Conservation (phyloP, 2,329 filamentous ascomycete genomes). For the Colletotrichum sp. region DNA sequence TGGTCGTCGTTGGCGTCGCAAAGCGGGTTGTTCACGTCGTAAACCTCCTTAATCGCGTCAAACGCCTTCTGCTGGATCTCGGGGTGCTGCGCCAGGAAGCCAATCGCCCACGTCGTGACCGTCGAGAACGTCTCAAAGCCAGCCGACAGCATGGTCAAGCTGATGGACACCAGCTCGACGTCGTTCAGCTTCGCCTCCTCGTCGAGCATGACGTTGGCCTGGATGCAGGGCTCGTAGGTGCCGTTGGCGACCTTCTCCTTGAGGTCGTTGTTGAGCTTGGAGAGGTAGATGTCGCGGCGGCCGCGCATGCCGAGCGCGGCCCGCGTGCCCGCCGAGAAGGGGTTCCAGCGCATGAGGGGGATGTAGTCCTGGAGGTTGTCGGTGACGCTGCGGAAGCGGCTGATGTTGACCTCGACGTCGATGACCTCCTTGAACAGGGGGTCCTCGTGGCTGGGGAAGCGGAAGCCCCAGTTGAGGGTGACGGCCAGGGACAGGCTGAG, state of each 20-base stretch:
- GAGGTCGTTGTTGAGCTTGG: conserved; percentile 22
- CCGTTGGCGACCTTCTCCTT: conserved; percentile 43
- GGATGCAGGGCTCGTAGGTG: conserved; percentile 70
- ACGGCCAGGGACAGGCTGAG: conserved; percentile 69
- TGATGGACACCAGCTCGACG: conserved; percentile 70
- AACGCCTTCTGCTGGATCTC: conserved; percentile 32
- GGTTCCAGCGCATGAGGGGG: conserved; percentile 22
- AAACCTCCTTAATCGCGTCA: conserved; percentile 51
- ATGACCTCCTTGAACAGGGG: conserved; percentile 24
- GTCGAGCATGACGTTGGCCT: conserved; percentile 67
- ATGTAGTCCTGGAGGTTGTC: conserved; percentile 27
- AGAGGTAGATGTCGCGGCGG: conserved; percentile 24
- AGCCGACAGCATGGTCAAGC: conserved; percentile 66
- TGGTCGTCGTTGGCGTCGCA: conserved; percentile 76
- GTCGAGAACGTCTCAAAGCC: conserved; percentile 32
- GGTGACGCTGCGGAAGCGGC: conserved; percentile 22
- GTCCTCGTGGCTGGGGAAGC: conserved; percentile 28
- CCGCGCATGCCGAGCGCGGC: conserved; percentile 21
- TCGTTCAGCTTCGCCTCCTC: conserved; percentile 52
- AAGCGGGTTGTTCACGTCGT: conserved; percentile 77
- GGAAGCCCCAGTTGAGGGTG: conserved; percentile 69
- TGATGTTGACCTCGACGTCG: conserved; percentile 26
- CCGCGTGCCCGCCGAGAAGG: background rate
- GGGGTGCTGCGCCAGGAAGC: conserved; percentile 29
- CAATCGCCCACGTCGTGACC: conserved; percentile 30